These are phyloP conservation scores for Acanthamoeba sp. DNA, from an alignment of 208 protist species.

Conservation along the genomic window DNA sequence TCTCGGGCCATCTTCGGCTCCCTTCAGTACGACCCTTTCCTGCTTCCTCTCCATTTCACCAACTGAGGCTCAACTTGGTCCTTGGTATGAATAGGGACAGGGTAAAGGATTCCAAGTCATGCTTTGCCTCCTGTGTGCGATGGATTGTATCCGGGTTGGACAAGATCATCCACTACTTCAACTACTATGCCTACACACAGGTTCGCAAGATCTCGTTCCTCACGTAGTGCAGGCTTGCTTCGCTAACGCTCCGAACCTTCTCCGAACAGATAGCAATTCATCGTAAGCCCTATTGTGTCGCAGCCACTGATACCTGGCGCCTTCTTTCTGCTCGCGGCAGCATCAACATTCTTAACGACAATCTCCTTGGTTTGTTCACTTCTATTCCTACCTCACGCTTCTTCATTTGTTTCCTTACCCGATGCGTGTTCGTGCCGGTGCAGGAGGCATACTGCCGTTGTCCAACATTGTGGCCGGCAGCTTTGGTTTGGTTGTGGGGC, in stretches of 20 bases:
- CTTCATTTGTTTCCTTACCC: too few relatives aligned
- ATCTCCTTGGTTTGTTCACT: slow-evolving; percentile 57
- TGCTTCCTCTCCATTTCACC: not conserved
- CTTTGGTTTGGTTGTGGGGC: slow-evolving; percentile 44
- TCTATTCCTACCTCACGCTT: not conserved
- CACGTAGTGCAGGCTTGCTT: not conserved
- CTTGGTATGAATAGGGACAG: not conserved
- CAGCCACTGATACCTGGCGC: slow-evolving; percentile 49
- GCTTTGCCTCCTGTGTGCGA: not conserved
- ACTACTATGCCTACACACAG: slow-evolving; percentile 81
- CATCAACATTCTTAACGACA: slow-evolving; percentile 79
- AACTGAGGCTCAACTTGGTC: not conserved
- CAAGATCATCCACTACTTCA: slow-evolving; percentile 75
- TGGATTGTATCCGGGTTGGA: slow-evolving; percentile 71
- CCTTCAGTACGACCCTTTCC: not conserved
- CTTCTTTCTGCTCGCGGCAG: slow-evolving; percentile 65
- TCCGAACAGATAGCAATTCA: slow-evolving; percentile 76
- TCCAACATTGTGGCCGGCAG: slow-evolving; percentile 72
- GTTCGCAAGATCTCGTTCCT: not conserved
- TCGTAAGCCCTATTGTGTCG: slow-evolving; percentile 71
- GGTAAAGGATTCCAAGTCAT: not conserved
- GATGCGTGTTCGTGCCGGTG: too few relatives aligned
- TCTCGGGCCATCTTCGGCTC: slow-evolving; percentile 62
- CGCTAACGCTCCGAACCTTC: not conserved
- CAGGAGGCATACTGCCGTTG: slow-evolving; percentile 21